Evolutionary conservation across 2,329 filamentous ascomycete genomes (phyloP).

Genomic region (Exophiala dermatitidis): DNA sequence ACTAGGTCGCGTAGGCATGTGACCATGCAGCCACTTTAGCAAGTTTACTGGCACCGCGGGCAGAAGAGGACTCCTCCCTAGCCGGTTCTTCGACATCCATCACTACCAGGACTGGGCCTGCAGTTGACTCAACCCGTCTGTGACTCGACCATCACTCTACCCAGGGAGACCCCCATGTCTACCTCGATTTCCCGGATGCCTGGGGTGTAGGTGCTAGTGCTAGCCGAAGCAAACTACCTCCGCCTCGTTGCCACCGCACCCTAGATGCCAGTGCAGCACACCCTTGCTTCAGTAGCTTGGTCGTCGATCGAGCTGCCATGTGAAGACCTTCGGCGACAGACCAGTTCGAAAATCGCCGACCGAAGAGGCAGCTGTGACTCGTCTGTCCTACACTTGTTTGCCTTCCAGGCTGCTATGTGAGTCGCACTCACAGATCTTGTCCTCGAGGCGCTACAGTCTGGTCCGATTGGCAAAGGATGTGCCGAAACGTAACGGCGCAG

Average conservation of each 20-base stretch:
- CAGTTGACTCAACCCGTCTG: constrained; percentile 7
- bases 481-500: neutral
- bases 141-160: neutral
- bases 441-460: neutral
- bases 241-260: constrained; percentile 12
- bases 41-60: neutral
- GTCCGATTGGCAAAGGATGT: neutral
- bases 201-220: constrained; percentile 7
- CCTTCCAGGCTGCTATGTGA: neutral
- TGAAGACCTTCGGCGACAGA: neutral
- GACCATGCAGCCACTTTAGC: constrained; percentile 20
- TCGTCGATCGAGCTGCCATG: neutral
- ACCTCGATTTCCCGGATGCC: constrained; percentile 7
- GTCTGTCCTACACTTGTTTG: neutral
- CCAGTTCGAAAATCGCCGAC: neutral
- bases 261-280: neutral
- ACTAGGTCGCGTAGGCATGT: constrained; percentile 11
- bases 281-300: neutral
- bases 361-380: neutral
- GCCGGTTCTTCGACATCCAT: neutral
- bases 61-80: no score
- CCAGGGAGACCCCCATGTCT: constrained; percentile 7
- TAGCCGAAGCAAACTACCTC: constrained; percentile 14
- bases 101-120: constrained; percentile 3
- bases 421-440: neutral